Percentiles rank a stretch among this genome's conserved stretches.
phyloP scores from a whole-genome alignment of 371 early-diverging fungal genomes.

The Circinella umbellata region DNA sequence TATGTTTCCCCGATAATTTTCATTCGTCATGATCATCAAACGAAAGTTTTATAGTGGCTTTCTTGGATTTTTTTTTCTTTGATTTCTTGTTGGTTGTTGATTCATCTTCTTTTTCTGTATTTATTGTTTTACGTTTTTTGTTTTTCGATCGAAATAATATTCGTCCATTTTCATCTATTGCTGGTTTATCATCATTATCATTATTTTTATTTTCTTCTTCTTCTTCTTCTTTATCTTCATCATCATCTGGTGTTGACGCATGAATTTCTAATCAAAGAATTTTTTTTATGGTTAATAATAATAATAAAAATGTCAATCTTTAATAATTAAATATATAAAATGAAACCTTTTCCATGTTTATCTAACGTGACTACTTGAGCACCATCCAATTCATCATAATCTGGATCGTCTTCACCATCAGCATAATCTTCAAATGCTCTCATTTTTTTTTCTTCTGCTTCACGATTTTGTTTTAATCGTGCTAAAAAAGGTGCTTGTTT shows the following conservation, averaged over 20 bases:
- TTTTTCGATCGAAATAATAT: slow-evolving; percentile 41
- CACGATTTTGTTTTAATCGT: slow-evolving; percentile 31
- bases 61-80: slow-evolving; percentile 22
- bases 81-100: slow-evolving; percentile 24
- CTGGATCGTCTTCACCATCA: slow-evolving; percentile 53
- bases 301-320: no score
- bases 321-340: no score
- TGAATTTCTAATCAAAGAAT: slow-evolving; percentile 23
- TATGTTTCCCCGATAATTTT: no score
- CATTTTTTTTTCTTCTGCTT: slow-evolving; percentile 26
- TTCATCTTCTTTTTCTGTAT: slow-evolving; percentile 24
- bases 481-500: slow-evolving; percentile 53
- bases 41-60: slow-evolving; percentile 33
- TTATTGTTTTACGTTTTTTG: slow-evolving; percentile 23
- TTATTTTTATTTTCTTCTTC: slow-evolving; percentile 18
- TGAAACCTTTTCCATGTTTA: slow-evolving; percentile 48
- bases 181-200: slow-evolving; percentile 32
- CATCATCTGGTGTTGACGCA: slow-evolving; percentile 22
- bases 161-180: slow-evolving; percentile 48
- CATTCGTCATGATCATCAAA: slow-evolving; percentile 35
- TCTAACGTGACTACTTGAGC: slow-evolving; percentile 54
- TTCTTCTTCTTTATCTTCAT: slow-evolving; percentile 19
- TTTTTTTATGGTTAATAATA: no score
- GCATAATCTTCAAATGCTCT: slow-evolving; percentile 42
- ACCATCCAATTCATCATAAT: slow-evolving; percentile 54